phyloP scores from a whole-genome alignment of 2,329 filamentous ascomycete species.

The Dothideomycetidae sp. region DNA sequence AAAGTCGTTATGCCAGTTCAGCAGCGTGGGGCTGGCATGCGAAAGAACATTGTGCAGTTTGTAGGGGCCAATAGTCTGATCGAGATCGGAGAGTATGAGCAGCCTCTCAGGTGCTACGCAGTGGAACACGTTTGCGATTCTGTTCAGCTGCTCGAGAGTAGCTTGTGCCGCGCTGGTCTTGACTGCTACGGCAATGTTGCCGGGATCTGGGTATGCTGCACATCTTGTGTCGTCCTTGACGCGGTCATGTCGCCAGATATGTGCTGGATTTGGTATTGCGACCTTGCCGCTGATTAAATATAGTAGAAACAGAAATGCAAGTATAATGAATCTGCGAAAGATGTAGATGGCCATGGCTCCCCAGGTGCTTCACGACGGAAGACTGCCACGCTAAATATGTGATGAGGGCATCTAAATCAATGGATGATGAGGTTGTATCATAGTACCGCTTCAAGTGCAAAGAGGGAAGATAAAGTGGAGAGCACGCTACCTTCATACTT shows the following conservation, averaged over 20 bases:
- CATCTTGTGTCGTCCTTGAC: slow-evolving; percentile 7
- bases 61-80: slow-evolving; percentile 37
- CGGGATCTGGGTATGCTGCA: slow-evolving; percentile 8
- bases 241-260: slow-evolving; percentile 5
- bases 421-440: no score
- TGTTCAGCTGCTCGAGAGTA: slow-evolving; percentile 5
- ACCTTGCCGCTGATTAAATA: slow-evolving; percentile 6
- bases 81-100: slow-evolving; percentile 45
- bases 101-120: slow-evolving; percentile 18
- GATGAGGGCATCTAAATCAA: no score
- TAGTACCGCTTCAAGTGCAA: no score
- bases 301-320: slow-evolving; percentile 6
- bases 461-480: background rate
- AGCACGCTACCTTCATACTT: background rate
- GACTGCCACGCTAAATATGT: no score
- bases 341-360: slow-evolving; percentile 7
- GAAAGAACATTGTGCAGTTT: slow-evolving; percentile 37
- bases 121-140: slow-evolving; percentile 8
- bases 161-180: slow-evolving; percentile 8
- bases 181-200: slow-evolving; percentile 7
- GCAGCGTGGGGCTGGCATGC: slow-evolving; percentile 20
- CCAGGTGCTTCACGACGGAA: no score
- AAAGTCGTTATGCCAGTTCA: slow-evolving; percentile 14
- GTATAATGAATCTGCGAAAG: slow-evolving; percentile 5
- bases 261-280: slow-evolving; percentile 5